Evolutionary conservation across 352 stramenopile genomes (phyloP).

Genomic region (Globisporangium emineosum): DNA sequence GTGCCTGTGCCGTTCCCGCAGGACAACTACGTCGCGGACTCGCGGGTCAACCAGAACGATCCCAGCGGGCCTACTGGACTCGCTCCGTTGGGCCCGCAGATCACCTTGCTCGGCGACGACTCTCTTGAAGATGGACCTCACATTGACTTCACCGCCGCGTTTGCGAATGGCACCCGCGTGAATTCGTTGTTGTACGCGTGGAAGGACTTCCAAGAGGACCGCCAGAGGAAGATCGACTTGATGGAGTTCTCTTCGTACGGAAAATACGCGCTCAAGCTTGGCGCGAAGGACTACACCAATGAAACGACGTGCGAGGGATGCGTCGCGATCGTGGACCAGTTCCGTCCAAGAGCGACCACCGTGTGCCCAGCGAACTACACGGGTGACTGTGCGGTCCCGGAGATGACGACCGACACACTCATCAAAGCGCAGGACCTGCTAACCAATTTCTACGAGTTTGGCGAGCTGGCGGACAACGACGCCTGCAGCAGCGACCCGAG

Average conservation of each 20-base stretch:
- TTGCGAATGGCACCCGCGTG: slow-evolving; percentile 9
- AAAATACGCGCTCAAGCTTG: slow-evolving; percentile 54
- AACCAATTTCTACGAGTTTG: slow-evolving; percentile 38
- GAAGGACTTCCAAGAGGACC: slow-evolving; percentile 48
- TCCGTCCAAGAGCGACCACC: slow-evolving; percentile 36
- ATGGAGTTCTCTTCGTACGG: slow-evolving; percentile 42
- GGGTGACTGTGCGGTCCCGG: slow-evolving; percentile 21
- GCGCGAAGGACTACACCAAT: slow-evolving; percentile 45
- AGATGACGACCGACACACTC: slow-evolving; percentile 37
- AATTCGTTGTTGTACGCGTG: slow-evolving; percentile 33
- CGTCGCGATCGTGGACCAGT: slow-evolving; percentile 50
- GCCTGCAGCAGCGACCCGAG: slow-evolving; percentile 37
- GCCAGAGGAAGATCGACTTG: slow-evolving; percentile 33
- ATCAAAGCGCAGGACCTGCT: slow-evolving; percentile 22
- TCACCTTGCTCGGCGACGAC: not conserved
- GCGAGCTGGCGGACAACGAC: slow-evolving; percentile 43
- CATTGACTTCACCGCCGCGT: slow-evolving; percentile 13
- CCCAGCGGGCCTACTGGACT: not conserved
- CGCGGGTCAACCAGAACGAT: slow-evolving; percentile 21
- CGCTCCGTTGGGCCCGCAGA: not conserved
- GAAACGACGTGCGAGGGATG: slow-evolving; percentile 45
- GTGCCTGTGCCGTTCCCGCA: slow-evolving; percentile 47
- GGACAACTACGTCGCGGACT: slow-evolving; percentile 51
- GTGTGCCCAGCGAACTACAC: slow-evolving; percentile 39
- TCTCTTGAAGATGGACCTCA: not conserved